These are phyloP conservation scores for Lanmaoa rubissima DNA, from an alignment of 768 basidiomycete genomes.

Conservation along the genomic window DNA sequence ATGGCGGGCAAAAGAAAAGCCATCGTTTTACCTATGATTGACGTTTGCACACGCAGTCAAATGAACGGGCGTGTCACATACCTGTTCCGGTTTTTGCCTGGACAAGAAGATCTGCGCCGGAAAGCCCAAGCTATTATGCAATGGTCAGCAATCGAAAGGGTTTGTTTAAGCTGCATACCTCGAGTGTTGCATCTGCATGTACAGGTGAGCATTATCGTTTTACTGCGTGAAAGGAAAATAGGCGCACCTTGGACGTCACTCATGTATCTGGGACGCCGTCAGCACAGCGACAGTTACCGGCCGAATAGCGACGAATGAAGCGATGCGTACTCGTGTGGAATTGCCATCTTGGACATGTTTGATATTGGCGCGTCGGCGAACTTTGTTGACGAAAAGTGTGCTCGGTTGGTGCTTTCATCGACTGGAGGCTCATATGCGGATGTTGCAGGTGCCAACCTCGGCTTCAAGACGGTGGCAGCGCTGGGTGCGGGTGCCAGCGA, in stretches of 20 bases:
- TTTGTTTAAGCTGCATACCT: conserved; percentile 21
- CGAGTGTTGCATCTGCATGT: conserved; percentile 40
- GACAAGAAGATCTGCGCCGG: conserved; percentile 45
- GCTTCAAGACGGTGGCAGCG: conserved; percentile 12
- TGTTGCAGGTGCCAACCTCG: background rate
- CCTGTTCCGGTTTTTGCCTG: conserved; percentile 64
- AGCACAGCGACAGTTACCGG: conserved; percentile 16
- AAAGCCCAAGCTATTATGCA: conserved; percentile 35
- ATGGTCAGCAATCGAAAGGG: conserved; percentile 1
- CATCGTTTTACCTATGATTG: conserved; percentile 56
- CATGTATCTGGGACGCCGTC: conserved; percentile 35
- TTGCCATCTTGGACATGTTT: conserved; percentile 38
- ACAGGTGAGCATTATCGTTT: background rate
- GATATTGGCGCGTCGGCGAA: conserved; percentile 39
- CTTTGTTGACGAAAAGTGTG: conserved; percentile 29
- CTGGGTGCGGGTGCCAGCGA: conserved; percentile 7
- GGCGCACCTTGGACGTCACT: conserved; percentile 47
- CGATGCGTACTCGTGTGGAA: conserved; percentile 42
- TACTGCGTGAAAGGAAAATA: background rate
- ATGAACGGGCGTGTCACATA: conserved; percentile 21
- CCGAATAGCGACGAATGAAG: background rate
- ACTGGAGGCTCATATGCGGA: conserved; percentile 4
- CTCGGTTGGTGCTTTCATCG: conserved; percentile 20
- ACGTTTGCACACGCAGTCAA: background rate
- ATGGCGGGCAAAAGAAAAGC: conserved; percentile 77